Evolutionary conservation across 2,329 filamentous ascomycete genomes (phyloP), one percentile per base, ranked within the genome.

Genomic region (Geoglossum cookeanum): DNA sequence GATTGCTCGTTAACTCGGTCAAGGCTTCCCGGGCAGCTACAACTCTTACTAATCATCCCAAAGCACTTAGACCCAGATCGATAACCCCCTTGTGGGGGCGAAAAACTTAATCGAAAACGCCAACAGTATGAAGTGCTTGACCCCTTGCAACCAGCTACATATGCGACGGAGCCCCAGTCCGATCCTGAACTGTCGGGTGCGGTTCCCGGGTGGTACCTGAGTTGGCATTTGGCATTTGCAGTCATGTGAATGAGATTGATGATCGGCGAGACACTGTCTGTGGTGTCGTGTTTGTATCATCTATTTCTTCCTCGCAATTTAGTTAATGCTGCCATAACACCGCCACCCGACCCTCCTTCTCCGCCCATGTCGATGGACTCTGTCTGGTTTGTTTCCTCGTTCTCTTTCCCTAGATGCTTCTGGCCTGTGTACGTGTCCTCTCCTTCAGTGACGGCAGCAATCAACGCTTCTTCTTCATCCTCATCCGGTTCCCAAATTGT

Each of bases 281-380:
- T 42, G 7, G 13, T 30, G 32, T 39, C 45, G 22, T 37, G n/a
- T 44, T 22, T 15, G 13, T 22, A 29, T 48, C 33, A 35, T 55
- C 54, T 15, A 11, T n/a, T 29, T 15, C 37, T 55, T 53, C 70
- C 65, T 60, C 79, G 70, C 54, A 82, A 65, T 62, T 75, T 81
- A 53, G 73, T 75, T 55, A 83, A 65, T 4, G 79, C 79, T 33
- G 77, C 76, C 69, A 76, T 74, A 55, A 83, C 74, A 8, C 79
- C 79, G 54, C 80, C 77, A 61, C 72, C 76, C 59, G 80, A 64
- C n/a, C 70, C 68, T 54, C 73, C 68, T 51, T 60, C 55, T 33
- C 57, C 60, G 9, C 22, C 15, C 48, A 48, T 47, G 15, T 30
- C 42, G 57, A 60, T 47, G 57, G 35, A 17, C 55, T 56, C 55